These are phyloP conservation scores for Suillus cothurnatus DNA, from an alignment of 768 basidiomycete species.

Conservation along the genomic window DNA sequence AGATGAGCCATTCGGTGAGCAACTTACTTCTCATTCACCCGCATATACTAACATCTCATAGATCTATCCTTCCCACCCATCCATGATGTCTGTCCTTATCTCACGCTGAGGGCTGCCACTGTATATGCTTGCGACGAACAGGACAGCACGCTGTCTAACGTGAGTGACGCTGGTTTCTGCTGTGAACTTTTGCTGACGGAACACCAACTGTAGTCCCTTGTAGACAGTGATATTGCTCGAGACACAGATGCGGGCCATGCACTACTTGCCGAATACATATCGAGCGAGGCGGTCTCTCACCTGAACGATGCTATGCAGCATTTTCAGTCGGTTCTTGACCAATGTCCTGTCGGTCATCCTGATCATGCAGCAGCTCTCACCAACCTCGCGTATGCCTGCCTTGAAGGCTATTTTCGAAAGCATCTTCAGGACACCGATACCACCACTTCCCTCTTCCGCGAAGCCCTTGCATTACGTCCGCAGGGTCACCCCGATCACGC, in stretches of 20 bases:
- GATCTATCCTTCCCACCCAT: neutral
- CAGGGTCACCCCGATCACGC: constrained; percentile 11
- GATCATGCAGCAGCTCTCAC: no score
- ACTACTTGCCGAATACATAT: neutral
- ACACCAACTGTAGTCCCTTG: neutral
- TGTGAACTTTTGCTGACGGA: neutral
- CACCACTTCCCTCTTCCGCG: neutral
- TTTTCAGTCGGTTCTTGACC: neutral
- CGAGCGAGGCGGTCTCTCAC: neutral
- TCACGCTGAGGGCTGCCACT: neutral
- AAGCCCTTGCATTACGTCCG: constrained; percentile 10
- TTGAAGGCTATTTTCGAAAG: neutral
- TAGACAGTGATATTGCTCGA: neutral
- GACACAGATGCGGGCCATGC: neutral
- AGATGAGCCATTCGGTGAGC: neutral
- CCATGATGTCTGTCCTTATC: neutral
- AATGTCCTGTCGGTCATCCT: neutral
- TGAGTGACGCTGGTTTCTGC: neutral
- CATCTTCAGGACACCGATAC: neutral
- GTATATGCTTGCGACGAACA: neutral
- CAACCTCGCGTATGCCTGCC: constrained; percentile 8
- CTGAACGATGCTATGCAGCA: neutral
- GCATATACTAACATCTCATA: neutral
- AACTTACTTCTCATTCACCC: neutral
- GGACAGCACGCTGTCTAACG: neutral